Evolutionary conservation across 108 stramenopile genomes (phyloP).

Genomic region (Cyclotella cryptica): DNA sequence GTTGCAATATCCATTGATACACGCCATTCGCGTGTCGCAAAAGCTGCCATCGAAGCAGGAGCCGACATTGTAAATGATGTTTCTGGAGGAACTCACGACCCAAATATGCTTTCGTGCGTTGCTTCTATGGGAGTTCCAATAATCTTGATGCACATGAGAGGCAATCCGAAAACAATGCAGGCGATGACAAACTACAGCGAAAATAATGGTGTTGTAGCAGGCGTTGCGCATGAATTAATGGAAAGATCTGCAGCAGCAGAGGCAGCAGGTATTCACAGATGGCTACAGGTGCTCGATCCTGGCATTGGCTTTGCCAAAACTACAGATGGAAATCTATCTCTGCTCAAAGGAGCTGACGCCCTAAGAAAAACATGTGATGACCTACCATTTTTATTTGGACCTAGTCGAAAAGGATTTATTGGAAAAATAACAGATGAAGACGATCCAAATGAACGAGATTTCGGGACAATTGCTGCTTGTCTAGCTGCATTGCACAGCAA

Average conservation of each 20-base stretch:
- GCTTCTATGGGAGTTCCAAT: conserved; percentile 83
- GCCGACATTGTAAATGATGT: conserved; percentile 98
- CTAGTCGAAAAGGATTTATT: conserved; percentile 95
- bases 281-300: conserved; percentile 93
- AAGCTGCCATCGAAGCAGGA: conserved; percentile 88
- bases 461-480: conserved; percentile 85
- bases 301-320: conserved; percentile 98
- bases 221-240: conserved; percentile 69
- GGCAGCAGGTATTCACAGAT: conserved; percentile 78
- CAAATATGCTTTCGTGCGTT: conserved; percentile 86
- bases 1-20: conserved; percentile 96
- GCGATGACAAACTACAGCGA: conserved; percentile 53
- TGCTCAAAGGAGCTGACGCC: conserved; percentile 66
- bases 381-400: conserved; percentile 87
- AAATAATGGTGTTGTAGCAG: conserved; percentile 66
- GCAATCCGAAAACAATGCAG: conserved; percentile 93
- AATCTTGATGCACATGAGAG: conserved; percentile 96
- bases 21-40: conserved; percentile 86
- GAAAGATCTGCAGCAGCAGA: conserved; percentile 74
- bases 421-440: conserved; percentile 76
- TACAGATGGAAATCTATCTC: conserved; percentile 71
- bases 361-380: conserved; percentile 46
- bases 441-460: conserved; percentile 78
- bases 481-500: conserved; percentile 67
- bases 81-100: conserved; percentile 91